Evolutionary conservation across 2,329 filamentous ascomycete genomes (phyloP).

Genomic region (Aspergillus pseudoviridinutans): DNA sequence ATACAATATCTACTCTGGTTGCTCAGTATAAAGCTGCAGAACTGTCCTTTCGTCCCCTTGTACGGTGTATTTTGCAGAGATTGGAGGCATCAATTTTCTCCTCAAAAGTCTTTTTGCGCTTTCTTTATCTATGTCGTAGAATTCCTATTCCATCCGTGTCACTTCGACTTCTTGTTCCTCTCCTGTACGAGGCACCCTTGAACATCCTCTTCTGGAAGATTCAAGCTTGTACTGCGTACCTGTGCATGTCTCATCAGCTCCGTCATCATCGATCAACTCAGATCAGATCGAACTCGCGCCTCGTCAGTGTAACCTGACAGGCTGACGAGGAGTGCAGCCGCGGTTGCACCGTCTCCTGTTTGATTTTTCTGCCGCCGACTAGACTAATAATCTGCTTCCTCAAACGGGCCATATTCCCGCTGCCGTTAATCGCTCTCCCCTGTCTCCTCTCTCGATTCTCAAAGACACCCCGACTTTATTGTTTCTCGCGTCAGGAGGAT

Average conservation of each 20-base stretch:
- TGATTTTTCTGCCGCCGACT: slow-evolving; percentile 12
- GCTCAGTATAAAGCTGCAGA: not conserved
- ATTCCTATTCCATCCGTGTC: not conserved
- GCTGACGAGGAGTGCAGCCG: slow-evolving; percentile 19
- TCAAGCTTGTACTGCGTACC: not conserved
- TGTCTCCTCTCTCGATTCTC: slow-evolving; percentile 5
- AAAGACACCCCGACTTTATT: slow-evolving; percentile 12
- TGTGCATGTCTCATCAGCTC: not conserved
- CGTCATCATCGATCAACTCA: slow-evolving; percentile 8
- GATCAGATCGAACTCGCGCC: slow-evolving; percentile 1
- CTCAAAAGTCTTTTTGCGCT: not conserved
- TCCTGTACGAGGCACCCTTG: not conserved
- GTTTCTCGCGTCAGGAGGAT: not conserved
- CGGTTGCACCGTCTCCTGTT: slow-evolving; percentile 13
- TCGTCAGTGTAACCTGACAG: slow-evolving; percentile 20
- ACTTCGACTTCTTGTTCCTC: not conserved
- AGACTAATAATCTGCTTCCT: slow-evolving; percentile 13
- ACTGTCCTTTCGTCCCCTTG: not conserved
- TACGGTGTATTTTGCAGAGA: not conserved
- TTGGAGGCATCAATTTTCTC: not conserved
- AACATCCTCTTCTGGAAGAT: not conserved
- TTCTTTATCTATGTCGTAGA: not conserved
- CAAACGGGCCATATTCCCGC: slow-evolving; percentile 7
- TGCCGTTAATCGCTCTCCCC: slow-evolving; percentile 3
- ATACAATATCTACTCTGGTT: not conserved